phyloP scores from a whole-genome alignment of 2,329 filamentous ascomycete species.

The Onygenales sp. region DNA sequence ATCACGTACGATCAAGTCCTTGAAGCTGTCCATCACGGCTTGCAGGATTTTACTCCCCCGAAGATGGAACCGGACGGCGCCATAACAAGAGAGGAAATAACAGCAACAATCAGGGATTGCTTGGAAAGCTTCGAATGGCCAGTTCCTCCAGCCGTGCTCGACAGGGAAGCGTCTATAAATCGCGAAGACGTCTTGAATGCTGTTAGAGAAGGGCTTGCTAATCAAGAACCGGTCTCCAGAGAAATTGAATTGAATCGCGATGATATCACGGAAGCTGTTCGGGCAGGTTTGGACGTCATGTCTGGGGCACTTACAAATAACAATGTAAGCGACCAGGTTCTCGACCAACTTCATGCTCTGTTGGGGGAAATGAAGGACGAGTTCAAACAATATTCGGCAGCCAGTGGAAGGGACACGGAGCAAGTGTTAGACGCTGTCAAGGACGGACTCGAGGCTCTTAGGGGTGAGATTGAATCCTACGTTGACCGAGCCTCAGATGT shows the following conservation, averaged over 20 bases:
- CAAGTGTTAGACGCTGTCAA: constrained; percentile 81
- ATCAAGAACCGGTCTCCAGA: constrained; percentile 85
- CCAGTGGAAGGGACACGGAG: constrained; percentile 72
- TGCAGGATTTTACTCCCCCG: constrained; percentile 71
- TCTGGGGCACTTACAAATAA: constrained; percentile 46
- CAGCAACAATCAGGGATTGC: constrained; percentile 75
- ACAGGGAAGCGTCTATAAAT: constrained; percentile 11
- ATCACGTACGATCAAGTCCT: constrained; percentile 79
- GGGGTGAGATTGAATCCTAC: constrained; percentile 70
- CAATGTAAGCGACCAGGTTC: constrained; percentile 47
- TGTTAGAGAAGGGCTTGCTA: constrained; percentile 83
- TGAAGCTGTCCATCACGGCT: constrained; percentile 71
- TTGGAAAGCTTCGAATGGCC: constrained; percentile 77
- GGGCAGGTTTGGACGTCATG: constrained; percentile 34
- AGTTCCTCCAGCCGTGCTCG: constrained; percentile 37
- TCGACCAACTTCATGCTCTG: constrained; percentile 48
- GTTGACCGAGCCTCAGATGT: constrained; percentile 62
- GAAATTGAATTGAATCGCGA: constrained; percentile 10
- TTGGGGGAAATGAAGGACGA: constrained; percentile 53
- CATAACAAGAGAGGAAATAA: constrained; percentile 72
- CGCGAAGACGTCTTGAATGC: constrained; percentile 78
- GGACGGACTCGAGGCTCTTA: constrained; percentile 73
- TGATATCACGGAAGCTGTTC: background rate
- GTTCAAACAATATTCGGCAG: constrained; percentile 69
- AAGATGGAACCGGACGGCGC: constrained; percentile 58